Conservation (phyloP, 2,329 filamentous ascomycete species). For the Colletotrichum tropicicola region DNA sequence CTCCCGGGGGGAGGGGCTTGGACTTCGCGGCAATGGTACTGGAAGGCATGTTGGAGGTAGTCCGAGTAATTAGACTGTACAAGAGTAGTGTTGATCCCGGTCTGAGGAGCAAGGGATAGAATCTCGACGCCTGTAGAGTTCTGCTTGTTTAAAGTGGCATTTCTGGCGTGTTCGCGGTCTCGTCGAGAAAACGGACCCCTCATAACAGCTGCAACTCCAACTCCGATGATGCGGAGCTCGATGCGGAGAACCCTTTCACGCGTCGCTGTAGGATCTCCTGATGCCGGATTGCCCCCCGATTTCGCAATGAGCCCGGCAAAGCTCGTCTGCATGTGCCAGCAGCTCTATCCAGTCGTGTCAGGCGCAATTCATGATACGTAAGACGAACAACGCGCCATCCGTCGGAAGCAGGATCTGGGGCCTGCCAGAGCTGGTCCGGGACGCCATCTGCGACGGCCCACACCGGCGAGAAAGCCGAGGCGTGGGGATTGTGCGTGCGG, state of each 20-base stretch:
- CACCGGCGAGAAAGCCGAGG: constrained; percentile 22
- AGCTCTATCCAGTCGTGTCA: neutral
- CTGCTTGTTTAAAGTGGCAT: no score
- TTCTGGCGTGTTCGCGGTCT: no score
- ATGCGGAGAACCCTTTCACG: neutral
- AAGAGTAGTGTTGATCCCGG: neutral
- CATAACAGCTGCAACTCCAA: constrained; percentile 3
- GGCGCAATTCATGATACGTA: neutral
- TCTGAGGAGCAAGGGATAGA: no score
- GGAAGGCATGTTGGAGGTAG: constrained; percentile 34
- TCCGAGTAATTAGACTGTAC: neutral
- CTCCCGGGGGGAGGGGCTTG: constrained; percentile 49
- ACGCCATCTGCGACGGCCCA: neutral
- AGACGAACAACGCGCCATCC: neutral
- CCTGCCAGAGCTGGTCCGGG: neutral
- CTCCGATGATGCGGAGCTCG: constrained; percentile 2
- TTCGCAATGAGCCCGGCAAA: neutral
- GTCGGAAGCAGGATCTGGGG: neutral
- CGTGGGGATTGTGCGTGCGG: neutral
- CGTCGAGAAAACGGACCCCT: neutral
- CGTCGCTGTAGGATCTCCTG: neutral
- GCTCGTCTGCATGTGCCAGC: neutral
- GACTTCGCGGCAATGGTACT: constrained; percentile 45
- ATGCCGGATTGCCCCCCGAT: neutral
- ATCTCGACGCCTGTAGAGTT: no score